phyloP scores from a whole-genome alignment of 257 asterid species.

The Solanum commersonii region DNA sequence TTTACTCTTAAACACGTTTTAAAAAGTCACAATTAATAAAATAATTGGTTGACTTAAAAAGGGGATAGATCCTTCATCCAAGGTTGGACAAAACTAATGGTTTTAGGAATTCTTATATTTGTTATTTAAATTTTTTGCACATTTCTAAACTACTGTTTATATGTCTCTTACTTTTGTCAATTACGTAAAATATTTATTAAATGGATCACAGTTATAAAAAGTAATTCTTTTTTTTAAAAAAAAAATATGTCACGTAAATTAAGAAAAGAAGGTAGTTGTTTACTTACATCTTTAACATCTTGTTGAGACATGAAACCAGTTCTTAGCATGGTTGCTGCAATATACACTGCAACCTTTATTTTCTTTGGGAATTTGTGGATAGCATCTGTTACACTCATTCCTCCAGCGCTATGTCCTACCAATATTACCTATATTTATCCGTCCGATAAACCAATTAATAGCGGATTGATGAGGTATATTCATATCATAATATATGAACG shows the following conservation, averaged over 20 bases:
- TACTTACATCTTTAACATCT: constrained; percentile 54
- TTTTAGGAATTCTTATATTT: not conserved
- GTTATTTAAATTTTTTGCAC: not conserved
- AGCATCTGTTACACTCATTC: constrained; percentile 57
- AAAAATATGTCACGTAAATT: too few relatives aligned
- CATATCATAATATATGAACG: not conserved
- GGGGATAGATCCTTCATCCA: not conserved
- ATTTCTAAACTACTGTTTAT: not conserved
- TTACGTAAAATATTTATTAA: not conserved
- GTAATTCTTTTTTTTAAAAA: too few relatives aligned
- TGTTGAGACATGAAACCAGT: constrained; percentile 36
- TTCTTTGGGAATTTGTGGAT: constrained; percentile 47
- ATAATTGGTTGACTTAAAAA: not conserved
- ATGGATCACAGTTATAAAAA: accelerated
- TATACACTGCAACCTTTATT: constrained; percentile 48
- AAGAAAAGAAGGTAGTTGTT: not conserved
- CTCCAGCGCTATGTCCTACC: constrained; percentile 96
- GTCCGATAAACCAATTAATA: not conserved
- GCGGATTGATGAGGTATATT: too few relatives aligned
- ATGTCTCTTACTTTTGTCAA: too few relatives aligned
- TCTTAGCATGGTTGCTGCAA: constrained; percentile 79
- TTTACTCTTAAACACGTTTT: not conserved
- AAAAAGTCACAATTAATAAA: not conserved
- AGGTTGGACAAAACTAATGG: not conserved
- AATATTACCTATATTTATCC: constrained; percentile 47